phyloP scores from a whole-genome alignment of 176 grass and related monocot species.

The Zoysia pacifica region DNA sequence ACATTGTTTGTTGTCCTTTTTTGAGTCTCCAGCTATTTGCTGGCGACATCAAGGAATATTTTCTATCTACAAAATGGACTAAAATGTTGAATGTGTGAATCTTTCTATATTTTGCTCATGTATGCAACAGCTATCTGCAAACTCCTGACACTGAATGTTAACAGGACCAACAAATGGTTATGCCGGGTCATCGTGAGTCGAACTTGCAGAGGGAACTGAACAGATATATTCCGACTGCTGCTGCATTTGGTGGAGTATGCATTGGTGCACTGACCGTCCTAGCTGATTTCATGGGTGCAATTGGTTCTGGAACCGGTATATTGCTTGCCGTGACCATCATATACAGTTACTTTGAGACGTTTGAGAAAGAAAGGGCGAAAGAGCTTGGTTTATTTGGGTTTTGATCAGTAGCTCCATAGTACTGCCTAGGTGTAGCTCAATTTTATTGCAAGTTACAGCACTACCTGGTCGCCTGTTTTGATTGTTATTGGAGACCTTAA shows the following conservation, averaged over 20 bases:
- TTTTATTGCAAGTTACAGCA: constrained; percentile 28
- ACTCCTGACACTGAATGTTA: not conserved
- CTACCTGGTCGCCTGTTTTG: not conserved
- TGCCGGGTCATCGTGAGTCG: constrained; percentile 92
- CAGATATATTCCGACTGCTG: constrained; percentile 92
- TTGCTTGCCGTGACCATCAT: constrained; percentile 93
- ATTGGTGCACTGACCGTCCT: constrained; percentile 92
- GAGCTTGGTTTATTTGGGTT: constrained; percentile 94
- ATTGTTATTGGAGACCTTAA: constrained; percentile 29
- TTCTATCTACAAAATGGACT: not conserved
- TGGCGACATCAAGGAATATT: not conserved
- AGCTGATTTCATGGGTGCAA: constrained; percentile 95
- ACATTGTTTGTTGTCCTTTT: not conserved
- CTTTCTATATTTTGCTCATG: not conserved
- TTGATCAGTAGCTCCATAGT: constrained; percentile 39
- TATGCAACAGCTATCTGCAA: not conserved
- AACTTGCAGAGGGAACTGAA: constrained; percentile 96
- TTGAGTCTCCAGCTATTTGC: not conserved
- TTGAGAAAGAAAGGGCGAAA: constrained; percentile 90
- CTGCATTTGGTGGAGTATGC: constrained; percentile 91
- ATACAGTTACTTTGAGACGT: constrained; percentile 94
- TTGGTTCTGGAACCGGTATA: constrained; percentile 96
- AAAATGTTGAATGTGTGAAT: not conserved
- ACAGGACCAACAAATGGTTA: constrained; percentile 99
- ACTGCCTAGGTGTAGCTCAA: constrained; percentile 19